A percentile compares a stretch with the other conserved stretches of the same genome.
Evolutionary conservation across 1,139 yeast genomes (phyloP).

Genomic region (Pichia sp.): DNA sequence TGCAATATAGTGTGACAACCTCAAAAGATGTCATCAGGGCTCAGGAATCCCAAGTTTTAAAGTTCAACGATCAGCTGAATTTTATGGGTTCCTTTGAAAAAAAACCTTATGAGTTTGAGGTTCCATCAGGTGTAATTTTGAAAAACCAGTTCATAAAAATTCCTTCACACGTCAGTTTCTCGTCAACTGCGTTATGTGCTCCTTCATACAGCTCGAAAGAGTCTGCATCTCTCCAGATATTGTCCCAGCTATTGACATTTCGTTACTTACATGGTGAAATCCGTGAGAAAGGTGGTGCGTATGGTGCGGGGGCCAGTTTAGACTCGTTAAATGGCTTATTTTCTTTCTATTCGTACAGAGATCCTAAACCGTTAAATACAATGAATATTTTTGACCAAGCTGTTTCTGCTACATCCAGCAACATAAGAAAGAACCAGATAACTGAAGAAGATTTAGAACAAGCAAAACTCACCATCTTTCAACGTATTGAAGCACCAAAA

Average conservation of each 20-base stretch:
- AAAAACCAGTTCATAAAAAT: slow-evolving; percentile 50
- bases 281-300: slow-evolving; percentile 95
- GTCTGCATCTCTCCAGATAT: slow-evolving; percentile 79
- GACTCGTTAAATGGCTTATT: slow-evolving; percentile 79
- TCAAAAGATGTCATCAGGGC: slow-evolving; percentile 40
- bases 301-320: slow-evolving; percentile 90
- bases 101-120: slow-evolving; percentile 16
- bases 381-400: slow-evolving; percentile 57
- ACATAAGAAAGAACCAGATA: slow-evolving; percentile 36
- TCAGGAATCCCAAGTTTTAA: slow-evolving; percentile 41
- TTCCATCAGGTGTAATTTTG: not conserved
- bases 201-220: slow-evolving; percentile 65
- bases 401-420: slow-evolving; percentile 51
- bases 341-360: slow-evolving; percentile 85
- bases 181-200: slow-evolving; percentile 67
- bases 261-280: slow-evolving; percentile 83
- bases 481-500: slow-evolving; percentile 84
- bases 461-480: slow-evolving; percentile 87
- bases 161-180: slow-evolving; percentile 87
- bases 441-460: slow-evolving; percentile 69
- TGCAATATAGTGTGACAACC: slow-evolving; percentile 59
- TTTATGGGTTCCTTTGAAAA: slow-evolving; percentile 16
- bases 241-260: slow-evolving; percentile 76
- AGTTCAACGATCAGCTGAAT: slow-evolving; percentile 34
- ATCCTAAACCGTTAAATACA: slow-evolving; percentile 79